These are phyloP conservation scores for Eucalyptus dawsonii DNA, from an alignment of 345 rosid species.

Conservation along the genomic window DNA sequence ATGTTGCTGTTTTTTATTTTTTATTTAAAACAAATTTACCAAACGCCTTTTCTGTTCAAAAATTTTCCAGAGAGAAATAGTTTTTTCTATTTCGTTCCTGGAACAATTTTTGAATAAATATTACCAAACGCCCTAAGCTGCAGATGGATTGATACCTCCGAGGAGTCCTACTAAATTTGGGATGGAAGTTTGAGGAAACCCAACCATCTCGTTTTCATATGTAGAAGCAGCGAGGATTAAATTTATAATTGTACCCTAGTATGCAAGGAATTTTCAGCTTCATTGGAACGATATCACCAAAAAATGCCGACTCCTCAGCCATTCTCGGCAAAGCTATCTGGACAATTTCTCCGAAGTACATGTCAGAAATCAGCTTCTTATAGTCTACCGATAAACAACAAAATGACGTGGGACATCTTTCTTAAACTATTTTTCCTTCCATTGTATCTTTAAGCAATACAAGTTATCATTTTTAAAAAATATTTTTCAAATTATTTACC, in stretches of 20 bases:
- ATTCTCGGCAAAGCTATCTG: slow-evolving; percentile 44
- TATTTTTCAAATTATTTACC: too few species aligned
- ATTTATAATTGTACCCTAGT: slow-evolving; percentile 19
- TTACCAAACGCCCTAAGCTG: too few species aligned
- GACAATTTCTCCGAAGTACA: slow-evolving; percentile 64
- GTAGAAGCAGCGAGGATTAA: background rate
- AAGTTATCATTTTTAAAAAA: too few species aligned
- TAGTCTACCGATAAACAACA: slow-evolving; percentile 18
- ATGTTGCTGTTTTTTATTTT: too few species aligned
- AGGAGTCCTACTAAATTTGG: slow-evolving; percentile 27
- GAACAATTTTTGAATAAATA: too few species aligned
- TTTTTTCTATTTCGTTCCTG: too few species aligned
- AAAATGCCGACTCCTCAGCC: slow-evolving; percentile 65
- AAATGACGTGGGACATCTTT: background rate
- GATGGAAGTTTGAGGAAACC: background rate
- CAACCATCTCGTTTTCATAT: background rate
- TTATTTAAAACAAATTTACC: too few species aligned
- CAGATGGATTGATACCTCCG: slow-evolving; percentile 24
- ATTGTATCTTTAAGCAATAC: too few species aligned
- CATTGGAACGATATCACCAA: slow-evolving; percentile 54
- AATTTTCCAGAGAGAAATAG: too few species aligned
- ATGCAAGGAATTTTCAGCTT: slow-evolving; percentile 48
- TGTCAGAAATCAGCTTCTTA: slow-evolving; percentile 56
- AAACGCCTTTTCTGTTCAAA: too few species aligned
- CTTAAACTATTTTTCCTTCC: background rate